Evolutionary conservation across 2,329 filamentous ascomycete genomes (phyloP).

Genomic region (Colletotrichum sansevieriae): DNA sequence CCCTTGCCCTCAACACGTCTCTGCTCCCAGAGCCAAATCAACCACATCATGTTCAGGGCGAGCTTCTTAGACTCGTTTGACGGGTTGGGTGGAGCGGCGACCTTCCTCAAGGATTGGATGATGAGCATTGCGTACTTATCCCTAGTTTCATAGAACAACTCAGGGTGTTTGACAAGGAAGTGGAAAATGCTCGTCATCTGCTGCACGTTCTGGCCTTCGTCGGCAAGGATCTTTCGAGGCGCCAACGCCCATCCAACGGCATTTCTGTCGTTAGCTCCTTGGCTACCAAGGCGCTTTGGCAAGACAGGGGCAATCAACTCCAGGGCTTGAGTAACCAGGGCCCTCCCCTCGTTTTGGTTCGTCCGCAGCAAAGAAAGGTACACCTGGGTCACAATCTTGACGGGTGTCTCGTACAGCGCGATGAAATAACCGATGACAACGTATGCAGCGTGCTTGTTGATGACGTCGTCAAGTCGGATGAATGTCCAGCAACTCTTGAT

Average conservation of each 20-base stretch:
- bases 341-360: conserved; percentile 93
- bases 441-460: conserved; percentile 99
- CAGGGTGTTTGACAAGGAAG: conserved; percentile 91
- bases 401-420: conserved; percentile 93
- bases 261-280: conserved; percentile 74
- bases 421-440: conserved; percentile 99
- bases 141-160: conserved; percentile 93
- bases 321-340: conserved; percentile 91
- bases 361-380: conserved; percentile 92
- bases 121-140: conserved; percentile 93
- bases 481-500: conserved; percentile 99
- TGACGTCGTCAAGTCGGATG: conserved; percentile 97
- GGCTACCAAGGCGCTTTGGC: conserved; percentile 81
- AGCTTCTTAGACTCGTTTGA: conserved; percentile 94
- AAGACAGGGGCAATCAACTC: conserved; percentile 95
- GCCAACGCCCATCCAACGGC: conserved; percentile 87
- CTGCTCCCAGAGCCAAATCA: conserved; percentile 95
- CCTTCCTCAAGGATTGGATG: conserved; percentile 88
- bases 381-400: conserved; percentile 95
- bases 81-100: conserved; percentile 84
- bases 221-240: conserved; percentile 89
- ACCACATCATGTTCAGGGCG: conserved; percentile 87
- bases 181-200: conserved; percentile 98
- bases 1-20: conserved; percentile 76
- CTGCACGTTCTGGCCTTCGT: conserved; percentile 94